Percentiles rank a stretch among this genome's conserved stretches.
phyloP scores from a whole-genome alignment of 176 grass and related monocot genomes.

The Bolboschoenus planiculmis region DNA sequence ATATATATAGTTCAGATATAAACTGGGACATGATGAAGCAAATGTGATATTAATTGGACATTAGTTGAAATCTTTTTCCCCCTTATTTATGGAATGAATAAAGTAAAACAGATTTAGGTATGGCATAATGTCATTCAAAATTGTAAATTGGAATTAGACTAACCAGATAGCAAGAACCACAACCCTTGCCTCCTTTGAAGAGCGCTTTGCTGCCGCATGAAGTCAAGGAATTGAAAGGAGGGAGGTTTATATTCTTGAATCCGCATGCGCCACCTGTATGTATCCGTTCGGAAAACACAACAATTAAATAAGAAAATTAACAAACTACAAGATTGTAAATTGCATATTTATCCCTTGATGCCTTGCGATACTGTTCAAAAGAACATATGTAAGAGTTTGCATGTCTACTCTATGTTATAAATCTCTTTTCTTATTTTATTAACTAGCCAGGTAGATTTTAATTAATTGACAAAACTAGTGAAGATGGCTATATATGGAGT shows the following conservation, averaged over 20 bases:
- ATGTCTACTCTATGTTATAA: not conserved
- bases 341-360: not conserved
- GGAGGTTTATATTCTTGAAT: constrained; percentile 25
- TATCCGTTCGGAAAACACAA: not conserved
- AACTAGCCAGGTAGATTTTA: not conserved
- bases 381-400: not conserved
- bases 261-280: constrained; percentile 16
- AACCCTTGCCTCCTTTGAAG: constrained; percentile 29
- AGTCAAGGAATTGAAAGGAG: constrained; percentile 25
- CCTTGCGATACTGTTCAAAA: not conserved
- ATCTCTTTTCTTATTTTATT: not conserved
- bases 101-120: not conserved
- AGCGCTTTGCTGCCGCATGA: constrained; percentile 13
- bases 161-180: constrained; percentile 27
- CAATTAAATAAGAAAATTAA: not conserved
- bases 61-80: not conserved
- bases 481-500: not conserved
- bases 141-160: not conserved
- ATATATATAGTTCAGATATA: not conserved
- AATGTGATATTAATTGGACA: not conserved
- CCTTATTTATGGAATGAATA: not conserved
- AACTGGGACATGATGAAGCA: not conserved
- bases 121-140: not conserved
- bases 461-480: not conserved
- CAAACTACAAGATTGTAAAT: not conserved